Evolutionary conservation across 345 rosid species (phyloP), one percentile per base, ranked within the genome.

Genomic region (Citrus trifoliata): DNA sequence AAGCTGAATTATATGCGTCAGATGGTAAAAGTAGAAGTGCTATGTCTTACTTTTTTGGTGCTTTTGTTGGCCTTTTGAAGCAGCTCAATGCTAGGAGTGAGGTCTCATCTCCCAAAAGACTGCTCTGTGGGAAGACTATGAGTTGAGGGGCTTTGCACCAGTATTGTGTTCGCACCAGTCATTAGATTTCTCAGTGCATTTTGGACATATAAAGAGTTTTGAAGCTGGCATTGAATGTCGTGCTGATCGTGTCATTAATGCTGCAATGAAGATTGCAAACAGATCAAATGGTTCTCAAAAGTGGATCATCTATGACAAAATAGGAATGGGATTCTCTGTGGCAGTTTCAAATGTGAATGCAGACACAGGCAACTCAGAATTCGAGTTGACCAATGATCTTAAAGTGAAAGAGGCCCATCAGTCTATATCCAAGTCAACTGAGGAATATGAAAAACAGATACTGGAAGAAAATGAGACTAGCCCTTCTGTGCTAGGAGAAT

Each of bases 121-220:
- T 78, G 90, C 94, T 83, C 88, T 93, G 13, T 95, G 99, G 98
- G 99, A 93, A 86, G 98, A 95, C 84, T 89, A 89, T 30, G 97
- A 95, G 80, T 84, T 95, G 79, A 88, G 92, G 78, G 95, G 95
- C 53, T 90, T 91, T 86, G 85, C 88, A 67, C 92, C 98, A 59
- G 69, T 90, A 76, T 90, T 88, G 74, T 80, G 60, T 74, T 48
- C 76, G 7, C 96, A 91, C 46, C 78, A 5, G 5, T 77, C 73
- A 27, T 71, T 88, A 67, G 93, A 93, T 83, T 95, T 91, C 87
- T 84, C 95, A 69, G 82, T 80, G 86, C 73, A 84, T 9, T 60
- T 77, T 76, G 89, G 76, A 67, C 75, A 83, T 38, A 73, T 73
- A 19, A 88, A 85, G 40, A 79, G 83, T 80, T 90, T 38, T 56